Evolutionary conservation across 78 protist species (phyloP).

Genomic region (Bodo saltans): DNA sequence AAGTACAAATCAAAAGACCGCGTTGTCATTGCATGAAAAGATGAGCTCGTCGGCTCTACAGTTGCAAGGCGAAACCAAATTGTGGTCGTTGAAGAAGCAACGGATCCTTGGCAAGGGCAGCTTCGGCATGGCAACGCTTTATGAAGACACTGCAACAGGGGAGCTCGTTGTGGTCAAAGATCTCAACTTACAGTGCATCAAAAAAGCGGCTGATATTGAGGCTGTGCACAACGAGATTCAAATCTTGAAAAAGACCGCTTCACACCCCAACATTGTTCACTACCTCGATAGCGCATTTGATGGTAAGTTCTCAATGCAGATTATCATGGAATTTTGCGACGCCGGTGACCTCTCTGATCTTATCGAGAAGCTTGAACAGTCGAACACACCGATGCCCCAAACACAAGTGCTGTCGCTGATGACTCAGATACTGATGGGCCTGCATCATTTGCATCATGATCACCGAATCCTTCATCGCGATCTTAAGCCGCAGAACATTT

Average conservation of each 20-base stretch:
- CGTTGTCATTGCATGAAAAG: no score
- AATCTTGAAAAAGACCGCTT: neutral
- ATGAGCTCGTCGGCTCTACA: no score
- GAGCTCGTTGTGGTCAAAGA: neutral
- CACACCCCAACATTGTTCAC: no score
- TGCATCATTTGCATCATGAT: neutral
- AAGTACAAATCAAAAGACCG: no score
- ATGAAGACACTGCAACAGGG: neutral
- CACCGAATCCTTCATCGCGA: slow-evolving; percentile 43
- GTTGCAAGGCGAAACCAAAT: no score
- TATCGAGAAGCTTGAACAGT: no score
- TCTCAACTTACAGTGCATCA: neutral
- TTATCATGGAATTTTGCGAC: neutral
- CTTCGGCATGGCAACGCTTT: neutral
- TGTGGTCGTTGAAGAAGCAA: no score
- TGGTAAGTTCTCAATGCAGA: neutral
- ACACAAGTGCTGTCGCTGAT: neutral
- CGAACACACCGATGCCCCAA: neutral
- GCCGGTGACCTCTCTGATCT: neutral
- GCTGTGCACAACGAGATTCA: neutral
- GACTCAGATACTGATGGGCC: neutral
- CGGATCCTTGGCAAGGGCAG: neutral
- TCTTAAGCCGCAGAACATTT: slow-evolving; percentile 35
- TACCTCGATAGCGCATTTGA: no score
- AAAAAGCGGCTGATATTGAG: neutral